Base-by-base conservation (phyloP, 2,329 filamentous ascomycete species). In the Rasamsonia emersonii region DNA sequence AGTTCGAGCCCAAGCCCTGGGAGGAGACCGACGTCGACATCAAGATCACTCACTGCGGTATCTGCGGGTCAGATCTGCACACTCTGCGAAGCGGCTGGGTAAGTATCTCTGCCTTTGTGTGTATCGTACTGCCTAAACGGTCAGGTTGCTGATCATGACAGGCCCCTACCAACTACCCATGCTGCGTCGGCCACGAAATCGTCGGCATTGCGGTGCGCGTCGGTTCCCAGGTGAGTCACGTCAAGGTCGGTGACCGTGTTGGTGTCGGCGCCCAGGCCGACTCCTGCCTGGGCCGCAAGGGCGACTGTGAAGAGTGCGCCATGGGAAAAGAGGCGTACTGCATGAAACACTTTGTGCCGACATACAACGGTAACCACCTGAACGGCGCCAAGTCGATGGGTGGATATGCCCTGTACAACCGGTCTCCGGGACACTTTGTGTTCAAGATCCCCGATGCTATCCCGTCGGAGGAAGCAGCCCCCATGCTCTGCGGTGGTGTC, bases 1-100 rank as follows among this genome's bases (percentile, higher is more conserved):
- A 70, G 35, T 79, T 70, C 34, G 64, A 75, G 53, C 75, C 75
- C 21, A 81, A 81, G 62, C 56, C 60, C n/a, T 81, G 75, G 70
- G 70, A 75, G 26, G 77, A 81, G 50, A 71, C 66, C 16, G 75
- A 81, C 40, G 57, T 81, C 34, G 76, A 80, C 46, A 78, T 81
- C 43, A 67, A 74, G 47, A 58, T 80, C 41, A 68, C 71, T 0
- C 73, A 78, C 59, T 79, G 74, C 42, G 75, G 77, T 38, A 69
- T 82, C 41, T 82, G 77, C 49, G 77, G 74, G 33, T 71, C 68
- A 0, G 76, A 80, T 41, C 30, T 79, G 20, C 75, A 78, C 53
- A 67, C 58, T 3, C 57, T 78, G 3, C 62, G 66, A 13, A 71
- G 70, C 9, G 74, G 54, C 30, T 59, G 56, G 54, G 56, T 58